Base-by-base conservation (phyloP, 2,329 filamentous ascomycete species). In the Colletotrichum shisoi region DNA sequence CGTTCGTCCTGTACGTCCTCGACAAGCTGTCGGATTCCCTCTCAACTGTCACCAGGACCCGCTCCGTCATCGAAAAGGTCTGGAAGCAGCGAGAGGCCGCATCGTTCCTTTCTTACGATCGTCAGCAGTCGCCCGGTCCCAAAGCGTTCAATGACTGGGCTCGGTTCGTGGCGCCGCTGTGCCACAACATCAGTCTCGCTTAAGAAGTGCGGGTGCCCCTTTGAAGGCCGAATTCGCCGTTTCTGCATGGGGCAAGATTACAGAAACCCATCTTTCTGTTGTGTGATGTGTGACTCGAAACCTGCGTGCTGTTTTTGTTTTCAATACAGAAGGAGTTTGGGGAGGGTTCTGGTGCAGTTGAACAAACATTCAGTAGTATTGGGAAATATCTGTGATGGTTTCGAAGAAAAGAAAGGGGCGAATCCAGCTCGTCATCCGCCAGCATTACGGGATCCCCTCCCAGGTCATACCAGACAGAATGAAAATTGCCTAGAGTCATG, bases 1-100 rank as follows among this genome's bases (percentile, higher is more conserved):
- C 75, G 3, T 74, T 80, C 17, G 74, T 82, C 2, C 64, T 81
- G 19, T 75, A 75, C 19, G 76, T 77, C 2, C 67, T 81, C 46
- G 74, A 76, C 5, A 74, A 74, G 21, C 76, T 81, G 74, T 72
- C 74, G 0, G 74, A 77, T 60, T 78, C 75, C 0, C 79, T 79
- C 7, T 75, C 80, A 9, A 81, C 81, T 42, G 76, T 81, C 34
- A 72, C 74, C 12, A 74, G 78, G 17, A 79, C 79, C 13, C 72
- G 79, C n/a, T 76, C 76, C 0, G 79, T 81, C n/a, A 79, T 81
- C 65, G 74, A 77, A n/a, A 79, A 78, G 48, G 74, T 81, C 13
- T 82, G 80, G 80, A 77, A 79, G 57, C 74, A 74, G 31, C 74
- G 80, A 24, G 79, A 81, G 57, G 48, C 61, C 31, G 64, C 64